Evolutionary conservation across 2,329 filamentous ascomycete genomes (phyloP).

Genomic region (Nemania abortiva): DNA sequence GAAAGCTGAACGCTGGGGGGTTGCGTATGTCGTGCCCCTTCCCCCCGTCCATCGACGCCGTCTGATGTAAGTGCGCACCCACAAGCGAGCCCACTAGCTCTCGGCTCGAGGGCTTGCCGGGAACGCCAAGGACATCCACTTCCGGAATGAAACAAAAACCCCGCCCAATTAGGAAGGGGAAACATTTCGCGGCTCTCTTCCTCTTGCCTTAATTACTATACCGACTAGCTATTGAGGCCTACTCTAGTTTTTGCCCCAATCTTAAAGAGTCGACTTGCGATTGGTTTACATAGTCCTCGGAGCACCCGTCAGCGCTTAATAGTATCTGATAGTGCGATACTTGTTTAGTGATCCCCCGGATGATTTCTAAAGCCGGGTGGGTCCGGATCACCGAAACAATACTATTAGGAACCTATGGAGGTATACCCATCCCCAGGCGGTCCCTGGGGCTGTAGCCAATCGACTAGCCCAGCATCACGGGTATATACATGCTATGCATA

Average conservation of each 20-base stretch:
- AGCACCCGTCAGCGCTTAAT: background rate
- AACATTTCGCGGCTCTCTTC: slow-evolving; percentile 7
- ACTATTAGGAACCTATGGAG: background rate
- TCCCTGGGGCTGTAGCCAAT: background rate
- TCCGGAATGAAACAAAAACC: slow-evolving; percentile 23
- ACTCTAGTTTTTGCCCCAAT: background rate
- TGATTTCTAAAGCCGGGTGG: background rate
- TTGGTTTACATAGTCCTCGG: slow-evolving; percentile 3
- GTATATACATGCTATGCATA: background rate
- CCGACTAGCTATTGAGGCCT: background rate
- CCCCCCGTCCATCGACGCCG: slow-evolving; percentile 5
- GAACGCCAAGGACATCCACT: slow-evolving; percentile 29
- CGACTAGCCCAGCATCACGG: background rate
- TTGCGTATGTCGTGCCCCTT: slow-evolving; percentile 6
- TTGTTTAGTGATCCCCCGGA: slow-evolving; percentile 1
- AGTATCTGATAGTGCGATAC: background rate
- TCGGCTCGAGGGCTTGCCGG: slow-evolving; percentile 40
- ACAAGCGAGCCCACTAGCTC: slow-evolving; percentile 35
- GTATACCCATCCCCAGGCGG: background rate
- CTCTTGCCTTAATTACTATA: background rate
- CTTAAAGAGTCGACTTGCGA: background rate
- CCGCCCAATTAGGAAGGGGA: slow-evolving; percentile 16
- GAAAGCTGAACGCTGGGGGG: background rate
- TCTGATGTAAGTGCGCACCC: slow-evolving; percentile 30
- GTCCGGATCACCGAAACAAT: slow-evolving; percentile 9